phyloP scores from a whole-genome alignment of 2,329 filamentous ascomycete species.

The Talaromyces funiculosus region DNA sequence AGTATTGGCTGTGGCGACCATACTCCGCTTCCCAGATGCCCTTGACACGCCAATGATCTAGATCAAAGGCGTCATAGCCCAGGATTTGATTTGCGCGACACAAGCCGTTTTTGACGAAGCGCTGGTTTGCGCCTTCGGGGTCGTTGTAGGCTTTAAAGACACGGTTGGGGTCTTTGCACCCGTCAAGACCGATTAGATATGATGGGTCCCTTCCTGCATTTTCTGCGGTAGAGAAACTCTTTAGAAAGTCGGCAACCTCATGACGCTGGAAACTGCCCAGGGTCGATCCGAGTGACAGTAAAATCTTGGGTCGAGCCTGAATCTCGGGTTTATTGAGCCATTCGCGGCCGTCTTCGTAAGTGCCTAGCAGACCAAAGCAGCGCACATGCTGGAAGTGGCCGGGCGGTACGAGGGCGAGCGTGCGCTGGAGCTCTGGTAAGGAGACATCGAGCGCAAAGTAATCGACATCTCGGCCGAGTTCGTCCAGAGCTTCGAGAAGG shows the following conservation, averaged over 20 bases:
- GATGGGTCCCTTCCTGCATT: not conserved
- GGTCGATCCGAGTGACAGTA: not conserved
- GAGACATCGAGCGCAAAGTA: constrained; percentile 86
- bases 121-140: not conserved
- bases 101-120: not conserved
- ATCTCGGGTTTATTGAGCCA: constrained; percentile 66
- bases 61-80: constrained; percentile 59
- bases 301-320: not conserved
- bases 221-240: not conserved
- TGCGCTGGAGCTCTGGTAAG: constrained; percentile 67
- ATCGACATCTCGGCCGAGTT: constrained; percentile 63
- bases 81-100: constrained; percentile 60
- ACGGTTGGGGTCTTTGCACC: constrained; percentile 56
- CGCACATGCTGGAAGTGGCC: constrained; percentile 60
- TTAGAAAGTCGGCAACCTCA: not conserved
- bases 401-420: constrained; percentile 58
- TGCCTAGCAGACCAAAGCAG: constrained; percentile 73
- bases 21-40: constrained; percentile 38
- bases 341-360: constrained; percentile 76
- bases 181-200: not conserved
- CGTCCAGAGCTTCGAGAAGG: constrained; percentile 71
- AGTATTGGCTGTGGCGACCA: constrained; percentile 15
- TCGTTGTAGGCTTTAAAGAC: constrained; percentile 69
- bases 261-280: not conserved
- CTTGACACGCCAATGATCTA: constrained; percentile 68